phyloP scores from a whole-genome alignment of 257 asterid species.

The Cruciata laevipes region DNA sequence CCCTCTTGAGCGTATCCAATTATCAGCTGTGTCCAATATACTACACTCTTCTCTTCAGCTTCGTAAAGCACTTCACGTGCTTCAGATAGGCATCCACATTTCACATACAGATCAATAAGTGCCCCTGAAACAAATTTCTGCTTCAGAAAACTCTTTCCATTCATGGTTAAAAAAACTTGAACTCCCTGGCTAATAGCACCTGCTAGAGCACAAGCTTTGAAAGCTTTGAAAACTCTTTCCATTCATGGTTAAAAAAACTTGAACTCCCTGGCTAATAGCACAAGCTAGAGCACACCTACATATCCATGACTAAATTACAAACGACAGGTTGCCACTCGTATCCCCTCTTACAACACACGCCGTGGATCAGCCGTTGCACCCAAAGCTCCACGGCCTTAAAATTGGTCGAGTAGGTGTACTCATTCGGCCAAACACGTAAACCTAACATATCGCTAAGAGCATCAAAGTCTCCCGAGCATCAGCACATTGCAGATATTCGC shows the following conservation, averaged over 20 bases:
- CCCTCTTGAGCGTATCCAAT: constrained; percentile 46
- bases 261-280: too few relatives aligned
- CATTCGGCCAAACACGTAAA: constrained; percentile 39
- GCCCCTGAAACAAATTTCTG: constrained; percentile 46
- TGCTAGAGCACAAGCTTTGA: constrained; percentile 44
- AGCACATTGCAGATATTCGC: constrained; percentile 34
- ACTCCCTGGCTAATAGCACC: constrained; percentile 50
- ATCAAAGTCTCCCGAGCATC: constrained; percentile 26
- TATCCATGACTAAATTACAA: constrained; percentile 48
- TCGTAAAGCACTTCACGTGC: constrained; percentile 38
- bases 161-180: constrained; percentile 41
- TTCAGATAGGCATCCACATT: constrained; percentile 32
- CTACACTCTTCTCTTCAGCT: constrained; percentile 31
- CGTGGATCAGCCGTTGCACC: constrained; percentile 32
- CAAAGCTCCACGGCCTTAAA: constrained; percentile 46
- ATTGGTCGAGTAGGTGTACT: constrained; percentile 47
- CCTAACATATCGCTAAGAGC: constrained; percentile 37
- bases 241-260: too few relatives aligned
- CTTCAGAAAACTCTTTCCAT: constrained; percentile 33
- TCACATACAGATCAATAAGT: constrained; percentile 51
- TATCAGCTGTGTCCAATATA: constrained; percentile 51
- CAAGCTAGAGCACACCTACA: too few relatives aligned
- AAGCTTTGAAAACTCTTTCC: too few relatives aligned
- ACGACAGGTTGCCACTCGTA: constrained; percentile 39
- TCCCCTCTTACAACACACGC: constrained; percentile 41